A percentile compares a stretch with the other conserved stretches of the same genome.
phyloP scores from a whole-genome alignment of 2,329 filamentous ascomycete species.

The Colletotrichum plurivorum region DNA sequence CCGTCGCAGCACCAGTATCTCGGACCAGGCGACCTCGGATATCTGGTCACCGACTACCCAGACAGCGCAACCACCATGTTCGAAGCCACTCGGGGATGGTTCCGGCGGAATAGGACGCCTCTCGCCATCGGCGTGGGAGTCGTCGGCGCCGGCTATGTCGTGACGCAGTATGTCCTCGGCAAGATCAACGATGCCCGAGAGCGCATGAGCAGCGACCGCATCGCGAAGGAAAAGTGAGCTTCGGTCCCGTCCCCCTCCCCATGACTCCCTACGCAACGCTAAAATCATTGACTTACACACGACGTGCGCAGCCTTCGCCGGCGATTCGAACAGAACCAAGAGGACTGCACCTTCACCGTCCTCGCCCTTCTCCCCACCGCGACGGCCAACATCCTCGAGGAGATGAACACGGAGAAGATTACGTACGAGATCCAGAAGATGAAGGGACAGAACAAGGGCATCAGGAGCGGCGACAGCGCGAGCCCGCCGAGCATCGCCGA shows the following conservation, averaged over 20 bases:
- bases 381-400: slow-evolving; percentile 88
- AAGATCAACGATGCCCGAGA: slow-evolving; percentile 95
- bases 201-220: slow-evolving; percentile 96
- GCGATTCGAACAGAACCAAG: slow-evolving; percentile 98
- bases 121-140: slow-evolving; percentile 91
- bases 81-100: slow-evolving; percentile 86
- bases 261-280: neutral
- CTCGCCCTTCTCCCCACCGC: slow-evolving; percentile 95
- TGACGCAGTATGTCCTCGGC: slow-evolving; percentile 90
- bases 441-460: slow-evolving; percentile 70
- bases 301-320: slow-evolving; percentile 80
- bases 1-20: neutral
- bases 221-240: slow-evolving; percentile 93
- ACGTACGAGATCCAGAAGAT: slow-evolving; percentile 95
- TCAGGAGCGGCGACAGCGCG: slow-evolving; percentile 63
- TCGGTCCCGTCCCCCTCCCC: neutral
- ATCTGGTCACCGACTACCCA: slow-evolving; percentile 23
- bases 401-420: slow-evolving; percentile 91
- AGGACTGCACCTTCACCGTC: slow-evolving; percentile 98
- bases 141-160: slow-evolving; percentile 90
- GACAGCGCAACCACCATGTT: slow-evolving; percentile 62
- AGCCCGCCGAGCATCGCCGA: slow-evolving; percentile 73
- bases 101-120: slow-evolving; percentile 90
- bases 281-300: slow-evolving; percentile 10
- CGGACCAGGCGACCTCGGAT: neutral